These are phyloP conservation scores for Dioscorea zingiberensis DNA, from an alignment of 106 monocot genomes.

Conservation along the genomic window DNA sequence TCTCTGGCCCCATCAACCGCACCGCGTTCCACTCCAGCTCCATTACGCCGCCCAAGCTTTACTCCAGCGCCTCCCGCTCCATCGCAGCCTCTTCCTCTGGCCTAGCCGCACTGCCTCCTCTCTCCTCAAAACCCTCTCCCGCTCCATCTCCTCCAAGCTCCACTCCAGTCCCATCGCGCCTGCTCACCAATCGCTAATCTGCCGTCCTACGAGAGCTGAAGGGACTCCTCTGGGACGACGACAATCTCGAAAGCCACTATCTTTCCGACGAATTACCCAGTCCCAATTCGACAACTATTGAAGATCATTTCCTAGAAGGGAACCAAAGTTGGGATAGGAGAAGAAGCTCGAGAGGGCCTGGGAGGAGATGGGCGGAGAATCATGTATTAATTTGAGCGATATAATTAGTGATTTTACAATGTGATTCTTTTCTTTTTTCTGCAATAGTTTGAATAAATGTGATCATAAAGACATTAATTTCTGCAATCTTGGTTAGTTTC, in stretches of 20 bases:
- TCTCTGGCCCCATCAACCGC: slow-evolving; percentile 42
- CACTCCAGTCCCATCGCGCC: slow-evolving; percentile 7
- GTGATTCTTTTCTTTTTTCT: no score
- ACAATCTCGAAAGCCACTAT: background rate
- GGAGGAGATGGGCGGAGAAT: no score
- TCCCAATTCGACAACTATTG: background rate
- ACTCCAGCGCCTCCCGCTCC: no score
- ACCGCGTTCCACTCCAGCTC: slow-evolving; percentile 43
- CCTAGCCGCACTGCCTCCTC: slow-evolving; percentile 1
- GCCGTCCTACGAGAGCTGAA: slow-evolving; percentile 57
- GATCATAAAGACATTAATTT: no score
- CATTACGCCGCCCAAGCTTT: no score
- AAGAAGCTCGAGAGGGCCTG: no score
- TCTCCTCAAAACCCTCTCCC: slow-evolving; percentile 7
- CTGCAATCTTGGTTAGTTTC: no score
- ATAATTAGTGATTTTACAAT: no score
- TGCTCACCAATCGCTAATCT: slow-evolving; percentile 68
- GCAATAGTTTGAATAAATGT: no score
- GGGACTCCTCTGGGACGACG: slow-evolving; percentile 65
- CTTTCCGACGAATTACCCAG: background rate
- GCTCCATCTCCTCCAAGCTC: slow-evolving; percentile 7
- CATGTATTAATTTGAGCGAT: no score
- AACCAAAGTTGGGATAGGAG: no score
- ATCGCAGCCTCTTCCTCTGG: slow-evolving; percentile 29
- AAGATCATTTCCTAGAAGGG: background rate